Evolutionary conservation across 129 eudicot genomes (phyloP), one percentile per base, ranked within the genome.

Genomic region (Apium graveolens): DNA sequence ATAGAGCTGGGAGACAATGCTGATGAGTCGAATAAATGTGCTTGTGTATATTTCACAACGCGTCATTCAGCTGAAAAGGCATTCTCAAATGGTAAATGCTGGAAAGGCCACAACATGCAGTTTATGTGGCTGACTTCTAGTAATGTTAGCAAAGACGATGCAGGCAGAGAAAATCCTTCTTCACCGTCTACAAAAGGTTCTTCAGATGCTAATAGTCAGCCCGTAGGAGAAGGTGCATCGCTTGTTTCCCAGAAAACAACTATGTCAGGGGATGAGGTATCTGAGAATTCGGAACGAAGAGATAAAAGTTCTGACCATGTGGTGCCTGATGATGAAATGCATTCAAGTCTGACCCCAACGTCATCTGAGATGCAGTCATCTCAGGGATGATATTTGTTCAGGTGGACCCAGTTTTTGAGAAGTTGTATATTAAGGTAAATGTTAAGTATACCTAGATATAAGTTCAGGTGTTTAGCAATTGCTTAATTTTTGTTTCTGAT

Each of bases 41-140:
- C 97, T 77, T 85, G 80, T 51, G 81, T 92, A 78, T 84, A 87
- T 87, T 95, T 92, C 79, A 80, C 88, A 45, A 87, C 90, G 17
- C 90, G 99, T 5, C 89, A 78, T 46, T 74, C 92, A 75, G 99
- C 99, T 79, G 99, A 95, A 80, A 87, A 70, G 87, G 97, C 97
- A 66, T 95, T 88, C 81, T 46, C 55, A 48, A 83, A 80, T 87
- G 97, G 96, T 55, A 95, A 82, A 87, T 80, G 85, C 78, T 92
- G 91, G 96, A 87, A 92, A 29, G 97, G 95, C 57, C 92, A 92
- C 80, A 90, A 77, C 80, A 79, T 95, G 84, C 92, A 86, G 75
- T 95, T 95, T 81, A 73, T 77, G 68, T 95, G 99, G 99, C 62
- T 90, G 80, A 78, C 86, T 24, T 70, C 91, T 79, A 86, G 75